phyloP scores from a whole-genome alignment of 495 filamentous ascomycete species.

The Astrothelium macrocarpum region DNA sequence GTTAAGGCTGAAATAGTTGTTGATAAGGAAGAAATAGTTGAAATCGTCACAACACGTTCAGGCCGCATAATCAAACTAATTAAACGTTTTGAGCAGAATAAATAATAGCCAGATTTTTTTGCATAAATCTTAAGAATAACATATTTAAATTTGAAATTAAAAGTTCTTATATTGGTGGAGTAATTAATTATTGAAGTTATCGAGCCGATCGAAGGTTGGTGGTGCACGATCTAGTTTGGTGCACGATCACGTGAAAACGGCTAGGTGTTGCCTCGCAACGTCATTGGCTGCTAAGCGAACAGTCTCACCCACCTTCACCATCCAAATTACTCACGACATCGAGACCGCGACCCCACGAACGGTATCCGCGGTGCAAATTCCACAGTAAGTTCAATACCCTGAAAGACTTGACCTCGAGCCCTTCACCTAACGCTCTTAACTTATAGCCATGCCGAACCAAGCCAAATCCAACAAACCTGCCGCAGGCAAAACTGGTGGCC shows the following conservation, averaged over 20 bases:
- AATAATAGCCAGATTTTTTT: too few species aligned
- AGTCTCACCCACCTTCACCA: neutral
- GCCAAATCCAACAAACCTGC: conserved; percentile 43
- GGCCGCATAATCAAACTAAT: too few species aligned
- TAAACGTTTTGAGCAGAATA: too few species aligned
- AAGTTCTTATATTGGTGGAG: too few species aligned
- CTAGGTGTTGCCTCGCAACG: neutral
- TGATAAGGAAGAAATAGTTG: too few species aligned
- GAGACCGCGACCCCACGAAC: neutral
- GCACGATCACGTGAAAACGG: neutral
- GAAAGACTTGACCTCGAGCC: neutral
- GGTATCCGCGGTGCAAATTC: neutral
- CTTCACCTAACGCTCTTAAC: neutral
- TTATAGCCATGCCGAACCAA: conserved; percentile 17
- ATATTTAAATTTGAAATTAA: too few species aligned
- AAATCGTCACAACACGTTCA: too few species aligned
- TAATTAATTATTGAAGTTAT: too few species aligned
- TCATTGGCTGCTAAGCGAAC: conserved; percentile 5
- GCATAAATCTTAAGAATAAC: too few species aligned
- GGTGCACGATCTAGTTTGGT: too few species aligned
- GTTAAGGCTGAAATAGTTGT: too few species aligned
- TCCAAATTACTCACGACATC: neutral
- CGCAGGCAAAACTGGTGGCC: conserved; percentile 57
- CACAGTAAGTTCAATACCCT: neutral
- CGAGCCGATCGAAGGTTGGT: too few species aligned